A percentile compares a stretch with the other conserved stretches of the same genome.
These are phyloP conservation scores for Polytolypa hystricis DNA, from an alignment of 2,329 filamentous ascomycete species.

Conservation along the genomic window DNA sequence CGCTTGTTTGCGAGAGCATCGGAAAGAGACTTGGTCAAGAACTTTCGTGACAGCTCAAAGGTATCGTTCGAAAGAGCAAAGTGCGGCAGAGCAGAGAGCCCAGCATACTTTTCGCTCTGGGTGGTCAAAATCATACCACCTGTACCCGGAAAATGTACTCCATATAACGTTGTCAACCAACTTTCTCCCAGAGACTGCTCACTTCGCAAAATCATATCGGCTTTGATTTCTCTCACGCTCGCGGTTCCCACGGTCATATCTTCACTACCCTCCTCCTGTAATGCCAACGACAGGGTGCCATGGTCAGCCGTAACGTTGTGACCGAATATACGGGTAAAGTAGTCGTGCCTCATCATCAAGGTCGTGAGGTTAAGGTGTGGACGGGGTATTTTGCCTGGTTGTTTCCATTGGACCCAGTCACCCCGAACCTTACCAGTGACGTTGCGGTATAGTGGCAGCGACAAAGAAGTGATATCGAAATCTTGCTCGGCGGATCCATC, in stretches of 20 bases:
- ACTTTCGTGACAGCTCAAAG: slow-evolving; percentile 46
- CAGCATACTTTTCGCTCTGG: slow-evolving; percentile 87
- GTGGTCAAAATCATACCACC: slow-evolving; percentile 75
- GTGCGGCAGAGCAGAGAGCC: slow-evolving; percentile 81
- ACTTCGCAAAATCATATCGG: slow-evolving; percentile 62
- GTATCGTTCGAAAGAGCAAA: slow-evolving; percentile 51
- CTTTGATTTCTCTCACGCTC: slow-evolving; percentile 58
- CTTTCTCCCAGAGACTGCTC: slow-evolving; percentile 56
- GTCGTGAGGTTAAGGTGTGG: slow-evolving; percentile 52
- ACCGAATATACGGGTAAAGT: slow-evolving; percentile 56
- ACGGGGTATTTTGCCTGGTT: slow-evolving; percentile 31
- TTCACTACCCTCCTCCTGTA: slow-evolving; percentile 45
- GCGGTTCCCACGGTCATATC: slow-evolving; percentile 31
- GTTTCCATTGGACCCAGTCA: slow-evolving; percentile 55
- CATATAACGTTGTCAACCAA: slow-evolving; percentile 70
- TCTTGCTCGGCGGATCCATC: slow-evolving; percentile 18
- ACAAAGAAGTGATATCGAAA: slow-evolving; percentile 24
- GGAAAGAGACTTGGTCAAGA: slow-evolving; percentile 64
- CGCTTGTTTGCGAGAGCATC: slow-evolving; percentile 53
- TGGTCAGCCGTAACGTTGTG: slow-evolving; percentile 68
- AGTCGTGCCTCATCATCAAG: slow-evolving; percentile 55
- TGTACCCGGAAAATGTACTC: slow-evolving; percentile 73
- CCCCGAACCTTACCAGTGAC: slow-evolving; percentile 66
- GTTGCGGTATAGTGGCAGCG: slow-evolving; percentile 60
- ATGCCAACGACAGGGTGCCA: slow-evolving; percentile 58